Percentiles rank a stretch among this genome's conserved stretches.
Conservation (phyloP, 805 yeast genomes). For the Lachancea nothofagi region DNA sequence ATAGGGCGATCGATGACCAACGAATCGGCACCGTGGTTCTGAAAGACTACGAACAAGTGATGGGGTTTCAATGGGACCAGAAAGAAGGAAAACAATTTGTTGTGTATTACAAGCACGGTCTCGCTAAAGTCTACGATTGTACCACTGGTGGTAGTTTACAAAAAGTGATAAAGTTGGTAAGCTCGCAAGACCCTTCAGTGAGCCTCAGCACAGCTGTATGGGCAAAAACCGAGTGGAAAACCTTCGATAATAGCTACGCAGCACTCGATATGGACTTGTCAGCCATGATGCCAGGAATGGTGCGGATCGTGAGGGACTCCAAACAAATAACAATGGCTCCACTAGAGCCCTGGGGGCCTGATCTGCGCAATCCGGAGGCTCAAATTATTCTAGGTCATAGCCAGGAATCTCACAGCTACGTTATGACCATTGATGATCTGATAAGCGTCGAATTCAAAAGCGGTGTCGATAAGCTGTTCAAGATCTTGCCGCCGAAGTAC, state of each 20-base stretch:
- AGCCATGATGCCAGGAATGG: slow-evolving; percentile 19
- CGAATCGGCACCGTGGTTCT: slow-evolving; percentile 19
- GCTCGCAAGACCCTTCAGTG: slow-evolving; percentile 1
- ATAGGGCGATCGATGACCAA: slow-evolving; percentile 17
- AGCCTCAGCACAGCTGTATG: slow-evolving; percentile 1
- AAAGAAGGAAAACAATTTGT: slow-evolving; percentile 37
- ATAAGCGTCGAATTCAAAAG: slow-evolving; percentile 3
- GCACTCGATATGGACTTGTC: slow-evolving; percentile 17
- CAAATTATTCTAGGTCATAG: slow-evolving; percentile 6
- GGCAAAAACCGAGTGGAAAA: slow-evolving; percentile 1
- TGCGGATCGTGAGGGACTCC: slow-evolving; percentile 19
- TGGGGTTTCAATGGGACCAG: slow-evolving; percentile 23
- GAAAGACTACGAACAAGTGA: slow-evolving; percentile 18
- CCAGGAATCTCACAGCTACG: not conserved
- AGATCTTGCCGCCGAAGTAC: slow-evolving; percentile 5
- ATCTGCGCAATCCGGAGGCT: not conserved
- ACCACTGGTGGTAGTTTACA: slow-evolving; percentile 23
- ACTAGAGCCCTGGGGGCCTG: slow-evolving; percentile 8
- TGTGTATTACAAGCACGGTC: slow-evolving; percentile 41
- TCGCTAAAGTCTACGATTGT: slow-evolving; percentile 46
- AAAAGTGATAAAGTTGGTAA: slow-evolving; percentile 16
- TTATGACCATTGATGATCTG: slow-evolving; percentile 3
- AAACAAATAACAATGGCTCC: slow-evolving; percentile 15
- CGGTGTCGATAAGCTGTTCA: slow-evolving; percentile 1
- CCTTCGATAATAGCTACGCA: not conserved